phyloP scores from a whole-genome alignment of 1,284 basidiomycete genomes.

The Melanopsichium pennsylvanicum region DNA sequence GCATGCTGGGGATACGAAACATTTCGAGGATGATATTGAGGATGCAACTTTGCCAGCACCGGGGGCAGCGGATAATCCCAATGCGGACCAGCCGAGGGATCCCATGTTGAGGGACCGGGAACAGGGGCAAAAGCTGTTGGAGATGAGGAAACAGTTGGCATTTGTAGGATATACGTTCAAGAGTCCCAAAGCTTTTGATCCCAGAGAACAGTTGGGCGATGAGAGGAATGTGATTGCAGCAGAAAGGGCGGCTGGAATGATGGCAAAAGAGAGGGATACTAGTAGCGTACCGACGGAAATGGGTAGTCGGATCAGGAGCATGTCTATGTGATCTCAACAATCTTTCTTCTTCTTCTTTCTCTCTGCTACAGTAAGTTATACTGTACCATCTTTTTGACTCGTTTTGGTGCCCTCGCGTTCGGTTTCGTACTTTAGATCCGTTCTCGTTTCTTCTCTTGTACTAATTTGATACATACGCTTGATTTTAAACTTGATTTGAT shows the following conservation, averaged over 20 bases:
- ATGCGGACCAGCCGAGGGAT: conserved; percentile 79
- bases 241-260: conserved; percentile 32
- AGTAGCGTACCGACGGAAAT: conserved; percentile 34
- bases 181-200: conserved; percentile 55
- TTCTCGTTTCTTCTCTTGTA: too few relatives aligned
- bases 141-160: conserved; percentile 86
- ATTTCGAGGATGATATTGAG: conserved; percentile 79
- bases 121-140: conserved; percentile 83
- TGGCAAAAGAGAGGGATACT: conserved; percentile 14
- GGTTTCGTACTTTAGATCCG: too few relatives aligned
- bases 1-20: conserved; percentile 61
- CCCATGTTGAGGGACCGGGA: conserved; percentile 83
- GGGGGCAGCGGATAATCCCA: conserved; percentile 76
- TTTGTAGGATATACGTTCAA: conserved; percentile 72
- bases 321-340: conserved; percentile 54
- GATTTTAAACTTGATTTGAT: too few relatives aligned
- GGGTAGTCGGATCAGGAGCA: conserved; percentile 54
- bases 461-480: too few relatives aligned
- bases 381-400: too few relatives aligned
- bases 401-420: too few relatives aligned
- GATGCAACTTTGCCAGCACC: conserved; percentile 83
- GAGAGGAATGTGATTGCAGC: conserved; percentile 39
- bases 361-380: too few relatives aligned
- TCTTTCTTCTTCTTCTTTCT: too few relatives aligned
- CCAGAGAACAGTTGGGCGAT: conserved; percentile 41